Conservation (phyloP, 768 basidiomycete species). For the Podaxis mareebaensis region DNA sequence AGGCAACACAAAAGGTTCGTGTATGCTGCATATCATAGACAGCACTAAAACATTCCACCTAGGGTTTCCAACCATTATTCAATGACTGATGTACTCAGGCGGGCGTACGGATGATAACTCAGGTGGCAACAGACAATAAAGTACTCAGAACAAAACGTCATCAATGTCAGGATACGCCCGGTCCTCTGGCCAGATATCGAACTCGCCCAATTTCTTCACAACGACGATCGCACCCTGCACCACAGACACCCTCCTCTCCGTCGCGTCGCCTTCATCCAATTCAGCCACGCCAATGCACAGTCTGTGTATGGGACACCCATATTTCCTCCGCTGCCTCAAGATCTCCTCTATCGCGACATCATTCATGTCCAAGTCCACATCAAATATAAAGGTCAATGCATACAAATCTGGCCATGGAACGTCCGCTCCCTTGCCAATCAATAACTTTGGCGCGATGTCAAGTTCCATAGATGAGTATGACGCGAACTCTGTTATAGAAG, state of each 20-base stretch:
- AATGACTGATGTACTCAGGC: constrained; percentile 37
- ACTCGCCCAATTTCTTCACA: constrained; percentile 24
- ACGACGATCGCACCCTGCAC: constrained; percentile 17
- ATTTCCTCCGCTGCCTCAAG: constrained; percentile 23
- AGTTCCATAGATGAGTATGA: constrained; percentile 11
- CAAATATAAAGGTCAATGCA: constrained; percentile 32
- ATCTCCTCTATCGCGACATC: constrained; percentile 26
- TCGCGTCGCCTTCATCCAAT: constrained; percentile 17
- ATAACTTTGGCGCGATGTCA: neutral
- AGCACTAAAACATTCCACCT: constrained; percentile 9
- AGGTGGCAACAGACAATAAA: neutral
- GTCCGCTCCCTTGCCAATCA: neutral
- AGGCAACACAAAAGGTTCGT: constrained; percentile 37
- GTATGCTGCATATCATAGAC: neutral
- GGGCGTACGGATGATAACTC: neutral
- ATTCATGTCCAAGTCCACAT: constrained; percentile 29
- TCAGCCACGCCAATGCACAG: constrained; percentile 30
- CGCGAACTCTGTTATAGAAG: constrained; percentile 33
- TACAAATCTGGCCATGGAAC: constrained; percentile 37
- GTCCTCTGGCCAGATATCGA: constrained; percentile 33
- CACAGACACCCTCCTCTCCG: neutral
- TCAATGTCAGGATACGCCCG: constrained; percentile 30
- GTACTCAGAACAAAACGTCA: constrained; percentile 28
- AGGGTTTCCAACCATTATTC: constrained; percentile 53
- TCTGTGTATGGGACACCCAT: constrained; percentile 30